Conservation (phyloP, 306 rosid species). For the Chamaecrista fasciculata region DNA sequence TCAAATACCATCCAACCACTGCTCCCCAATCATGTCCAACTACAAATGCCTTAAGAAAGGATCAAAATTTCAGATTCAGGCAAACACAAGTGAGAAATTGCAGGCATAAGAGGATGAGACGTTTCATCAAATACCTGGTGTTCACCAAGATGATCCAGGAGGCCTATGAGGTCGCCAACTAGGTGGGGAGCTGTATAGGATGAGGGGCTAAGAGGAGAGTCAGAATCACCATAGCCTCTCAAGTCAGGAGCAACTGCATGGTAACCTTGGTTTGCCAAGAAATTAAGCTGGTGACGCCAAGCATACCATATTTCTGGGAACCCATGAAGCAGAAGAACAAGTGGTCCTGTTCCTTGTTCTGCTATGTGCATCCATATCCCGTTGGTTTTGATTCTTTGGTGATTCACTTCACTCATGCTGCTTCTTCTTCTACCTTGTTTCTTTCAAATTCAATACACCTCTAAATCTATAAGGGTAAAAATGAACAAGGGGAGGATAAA, state of each 20-base stretch:
- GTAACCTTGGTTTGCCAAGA: conserved; percentile 52
- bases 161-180: conserved; percentile 57
- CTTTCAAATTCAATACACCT: too few relatives aligned
- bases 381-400: conserved; percentile 63
- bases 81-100: neutral
- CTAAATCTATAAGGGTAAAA: neutral
- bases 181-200: conserved; percentile 49
- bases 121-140: conserved; percentile 40
- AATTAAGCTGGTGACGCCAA: conserved; percentile 59
- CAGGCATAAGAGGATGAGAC: neutral
- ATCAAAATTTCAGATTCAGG: neutral
- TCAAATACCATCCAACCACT: conserved; percentile 50
- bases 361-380: conserved; percentile 59
- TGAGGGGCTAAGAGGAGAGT: conserved; percentile 47
- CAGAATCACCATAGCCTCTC: conserved; percentile 71
- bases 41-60: conserved; percentile 43
- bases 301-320: conserved; percentile 64
- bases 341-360: conserved; percentile 71
- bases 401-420: conserved; percentile 48
- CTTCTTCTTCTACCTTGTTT: neutral
- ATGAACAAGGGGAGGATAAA: neutral
- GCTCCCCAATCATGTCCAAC: conserved; percentile 77
- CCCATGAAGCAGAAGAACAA: conserved; percentile 65
- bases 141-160: conserved; percentile 62
- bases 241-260: conserved; percentile 75